Conservation (phyloP, 768 basidiomycete species). For the Suillus weaverae region DNA sequence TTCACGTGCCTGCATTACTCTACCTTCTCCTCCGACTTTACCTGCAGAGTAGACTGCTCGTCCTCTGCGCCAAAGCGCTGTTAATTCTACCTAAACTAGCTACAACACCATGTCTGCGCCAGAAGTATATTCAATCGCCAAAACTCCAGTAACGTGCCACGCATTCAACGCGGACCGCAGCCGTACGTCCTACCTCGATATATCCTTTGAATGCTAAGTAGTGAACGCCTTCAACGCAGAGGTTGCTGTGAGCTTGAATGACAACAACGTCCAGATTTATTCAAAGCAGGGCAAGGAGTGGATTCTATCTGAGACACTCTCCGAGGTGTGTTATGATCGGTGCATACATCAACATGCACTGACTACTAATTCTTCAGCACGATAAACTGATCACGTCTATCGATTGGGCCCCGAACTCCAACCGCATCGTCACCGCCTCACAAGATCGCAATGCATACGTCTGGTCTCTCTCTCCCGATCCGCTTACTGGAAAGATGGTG, state of each 20-base stretch:
- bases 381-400: conserved; percentile 98
- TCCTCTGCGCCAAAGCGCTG: conserved; percentile 50
- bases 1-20: no score
- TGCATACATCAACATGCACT: background rate
- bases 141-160: conserved; percentile 84
- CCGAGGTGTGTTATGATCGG: conserved; percentile 61
- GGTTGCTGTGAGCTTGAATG: conserved; percentile 88
- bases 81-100: conserved; percentile 1
- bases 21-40: background rate
- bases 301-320: conserved; percentile 70
- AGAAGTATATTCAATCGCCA: conserved; percentile 76
- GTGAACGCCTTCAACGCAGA: conserved; percentile 47
- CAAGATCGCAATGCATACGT: conserved; percentile 99
- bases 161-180: conserved; percentile 87
- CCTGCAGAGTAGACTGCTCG: conserved; percentile 82
- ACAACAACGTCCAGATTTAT: conserved; percentile 84
- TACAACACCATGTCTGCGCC: conserved; percentile 57
- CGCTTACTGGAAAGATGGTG: conserved; percentile 61
- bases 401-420: conserved; percentile 97
- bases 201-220: background rate
- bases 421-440: conserved; percentile 98
- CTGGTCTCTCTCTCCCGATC: conserved; percentile 83
- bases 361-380: conserved; percentile 56
- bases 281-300: conserved; percentile 65
- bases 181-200: conserved; percentile 54